Percentiles rank a stretch among this genome's conserved stretches.
Conservation (phyloP, 352 stramenopile species). For the Phytophthora gonapodyides region DNA sequence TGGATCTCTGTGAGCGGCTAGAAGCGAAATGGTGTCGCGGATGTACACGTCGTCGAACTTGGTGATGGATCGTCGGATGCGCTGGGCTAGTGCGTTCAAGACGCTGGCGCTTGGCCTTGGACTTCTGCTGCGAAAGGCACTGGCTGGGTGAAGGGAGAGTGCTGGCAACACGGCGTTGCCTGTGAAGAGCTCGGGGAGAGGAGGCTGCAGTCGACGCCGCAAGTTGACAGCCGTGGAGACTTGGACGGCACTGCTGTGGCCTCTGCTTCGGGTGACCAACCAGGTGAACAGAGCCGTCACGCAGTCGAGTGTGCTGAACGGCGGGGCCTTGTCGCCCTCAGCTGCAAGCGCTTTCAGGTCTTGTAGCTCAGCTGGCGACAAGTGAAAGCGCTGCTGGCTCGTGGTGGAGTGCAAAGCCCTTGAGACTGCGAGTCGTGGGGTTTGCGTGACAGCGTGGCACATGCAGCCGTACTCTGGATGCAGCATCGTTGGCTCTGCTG, state of each 20-base stretch:
- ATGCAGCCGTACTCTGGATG: slow-evolving; percentile 11
- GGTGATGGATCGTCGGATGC: slow-evolving; percentile 8
- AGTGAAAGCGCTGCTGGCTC: slow-evolving; percentile 7
- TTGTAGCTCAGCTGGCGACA: slow-evolving; percentile 2
- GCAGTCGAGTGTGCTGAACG: slow-evolving; percentile 20
- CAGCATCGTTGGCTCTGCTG: background rate
- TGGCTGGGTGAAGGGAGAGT: slow-evolving; percentile 7
- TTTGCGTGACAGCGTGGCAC: slow-evolving; percentile 7
- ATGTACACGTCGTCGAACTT: slow-evolving; percentile 20
- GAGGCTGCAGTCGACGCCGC: slow-evolving; percentile 3
- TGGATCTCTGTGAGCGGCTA: slow-evolving; percentile 6
- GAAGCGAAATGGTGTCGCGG: slow-evolving; percentile 9
- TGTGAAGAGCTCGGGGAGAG: slow-evolving; percentile 9
- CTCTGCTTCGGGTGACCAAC: slow-evolving; percentile 16
- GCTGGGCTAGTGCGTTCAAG: slow-evolving; percentile 4
- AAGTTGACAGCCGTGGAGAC: slow-evolving; percentile 19
- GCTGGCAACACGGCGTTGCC: slow-evolving; percentile 13
- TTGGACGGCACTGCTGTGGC: slow-evolving; percentile 4
- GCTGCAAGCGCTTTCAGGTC: slow-evolving; percentile 9
- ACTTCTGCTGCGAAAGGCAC: background rate
- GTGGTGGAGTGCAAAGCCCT: background rate
- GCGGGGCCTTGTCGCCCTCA: background rate
- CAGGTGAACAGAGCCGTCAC: slow-evolving; percentile 12
- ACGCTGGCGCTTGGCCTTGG: background rate
- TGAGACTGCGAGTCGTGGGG: background rate